Evolutionary conservation across 345 rosid species (phyloP), one percentile per base, ranked within the genome.

Genomic region (Sonneratia alba): DNA sequence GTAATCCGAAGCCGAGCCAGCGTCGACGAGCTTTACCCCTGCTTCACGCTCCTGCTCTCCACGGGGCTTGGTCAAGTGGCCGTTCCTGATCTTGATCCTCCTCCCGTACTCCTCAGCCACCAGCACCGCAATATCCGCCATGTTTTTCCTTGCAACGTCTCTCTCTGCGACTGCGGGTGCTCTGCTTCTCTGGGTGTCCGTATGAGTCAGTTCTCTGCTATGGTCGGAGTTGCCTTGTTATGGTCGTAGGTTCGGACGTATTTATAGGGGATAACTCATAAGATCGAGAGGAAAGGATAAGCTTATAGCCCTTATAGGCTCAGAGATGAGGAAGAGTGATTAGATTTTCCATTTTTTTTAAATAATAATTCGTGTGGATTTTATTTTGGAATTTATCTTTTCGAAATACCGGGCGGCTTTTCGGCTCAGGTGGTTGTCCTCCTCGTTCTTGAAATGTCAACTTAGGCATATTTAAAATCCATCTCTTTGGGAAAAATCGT

Each of bases 61-160:
- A n/a, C 6, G 64, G 64, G 64, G 8, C 72, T 2, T 12, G 68
- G n/a, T 18, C 62, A 32, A 67, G 43, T 9, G 7, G 32, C 27
- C 27, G 51, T 18, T 55, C 24, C 55, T 79, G 66, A 73, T 74
- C 80, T 78, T 83, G 36, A 77, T 48, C 67, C 85, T 80, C 83
- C 85, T 85, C 43, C 83, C 92, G 43, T 88, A 79, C 74, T 88
- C 92, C 71, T 88, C 92, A 0, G 86, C 88, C 8, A 86, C 87
- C 74, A 88, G 66, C 40, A 88, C 79, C 42, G 90, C 92, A 68
- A 88, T 88, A 47, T 86, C 92, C 1, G 92, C 78, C 92, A 88
- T 86, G 3, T 40, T 48, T 55, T 9, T 37, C 16, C 13, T 55
- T 27, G 18, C 18, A 0, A 3, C 18, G 15, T 3, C 51, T 47